phyloP scores from a whole-genome alignment of 192 early-diverging fungal genomes.

The Phycomyces blakesleeanus region DNA sequence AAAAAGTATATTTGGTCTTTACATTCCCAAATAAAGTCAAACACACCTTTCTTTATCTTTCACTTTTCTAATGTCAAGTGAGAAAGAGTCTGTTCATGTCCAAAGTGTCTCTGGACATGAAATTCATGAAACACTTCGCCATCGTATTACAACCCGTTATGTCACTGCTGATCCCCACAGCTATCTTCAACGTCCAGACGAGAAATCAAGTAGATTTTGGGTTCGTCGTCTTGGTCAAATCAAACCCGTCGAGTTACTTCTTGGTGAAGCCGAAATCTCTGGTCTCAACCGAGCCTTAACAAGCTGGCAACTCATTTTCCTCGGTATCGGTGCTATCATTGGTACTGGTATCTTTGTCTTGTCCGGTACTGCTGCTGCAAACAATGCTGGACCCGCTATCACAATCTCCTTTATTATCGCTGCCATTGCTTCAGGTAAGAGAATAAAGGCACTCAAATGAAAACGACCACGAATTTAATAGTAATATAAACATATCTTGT shows the following conservation, averaged over 20 bases:
- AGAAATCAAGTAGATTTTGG: slow-evolving; percentile 11
- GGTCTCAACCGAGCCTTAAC: slow-evolving; percentile 20
- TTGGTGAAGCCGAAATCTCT: slow-evolving; percentile 17
- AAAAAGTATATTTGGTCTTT: no score
- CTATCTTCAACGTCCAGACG: slow-evolving; percentile 25
- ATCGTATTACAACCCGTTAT: slow-evolving; percentile 4
- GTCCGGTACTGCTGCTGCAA: slow-evolving; percentile 63
- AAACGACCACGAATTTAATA: no score
- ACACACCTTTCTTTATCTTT: no score
- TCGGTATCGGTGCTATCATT: slow-evolving; percentile 35
- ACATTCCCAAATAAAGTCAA: no score
- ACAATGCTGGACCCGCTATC: slow-evolving; percentile 79
- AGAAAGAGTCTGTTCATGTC: no score
- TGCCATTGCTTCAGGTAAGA: slow-evolving; percentile 59
- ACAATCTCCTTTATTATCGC: slow-evolving; percentile 79
- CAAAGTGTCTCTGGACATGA: no score
- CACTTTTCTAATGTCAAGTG: no score
- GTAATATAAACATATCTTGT: no score
- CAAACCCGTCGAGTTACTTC: slow-evolving; percentile 28
- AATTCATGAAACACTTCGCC: not conserved
- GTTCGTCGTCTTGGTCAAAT: slow-evolving; percentile 21
- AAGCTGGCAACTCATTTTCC: slow-evolving; percentile 19
- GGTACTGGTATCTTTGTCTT: slow-evolving; percentile 39
- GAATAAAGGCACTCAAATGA: no score
- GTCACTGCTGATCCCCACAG: slow-evolving; percentile 20